Percentiles rank a stretch among this genome's conserved stretches.
phyloP scores from a whole-genome alignment of 169 alveolate genomes.

The Nephromyces sp. region DNA sequence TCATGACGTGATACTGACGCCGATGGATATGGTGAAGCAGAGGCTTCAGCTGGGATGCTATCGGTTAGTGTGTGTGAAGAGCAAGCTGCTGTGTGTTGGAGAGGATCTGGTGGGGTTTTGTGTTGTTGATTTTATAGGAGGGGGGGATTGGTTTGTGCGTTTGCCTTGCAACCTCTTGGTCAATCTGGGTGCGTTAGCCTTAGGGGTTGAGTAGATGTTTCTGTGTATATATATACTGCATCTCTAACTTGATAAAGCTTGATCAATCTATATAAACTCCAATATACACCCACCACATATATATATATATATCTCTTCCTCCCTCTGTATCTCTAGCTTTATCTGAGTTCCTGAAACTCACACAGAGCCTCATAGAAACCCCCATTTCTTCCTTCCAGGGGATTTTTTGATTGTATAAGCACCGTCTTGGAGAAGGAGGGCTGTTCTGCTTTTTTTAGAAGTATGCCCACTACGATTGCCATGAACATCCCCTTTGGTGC shows the following conservation, averaged over 20 bases:
- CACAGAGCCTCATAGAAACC: too few relatives aligned
- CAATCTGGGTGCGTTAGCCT: too few relatives aligned
- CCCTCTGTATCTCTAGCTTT: not conserved
- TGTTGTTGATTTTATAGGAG: not conserved
- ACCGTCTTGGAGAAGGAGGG: constrained; percentile 76
- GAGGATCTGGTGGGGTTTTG: not conserved
- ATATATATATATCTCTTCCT: too few relatives aligned
- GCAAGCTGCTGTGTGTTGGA: not conserved
- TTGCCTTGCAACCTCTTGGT: not conserved
- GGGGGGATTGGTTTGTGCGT: not conserved
- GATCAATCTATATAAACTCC: too few relatives aligned
- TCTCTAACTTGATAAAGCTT: too few relatives aligned
- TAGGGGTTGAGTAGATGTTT: too few relatives aligned
- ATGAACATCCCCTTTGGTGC: constrained; percentile 91
- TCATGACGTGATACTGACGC: constrained; percentile 91
- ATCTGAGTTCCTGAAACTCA: not conserved
- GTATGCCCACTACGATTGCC: constrained; percentile 83
- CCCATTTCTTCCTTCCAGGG: constrained; percentile 1
- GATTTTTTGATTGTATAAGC: constrained; percentile 43
- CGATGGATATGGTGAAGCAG: constrained; percentile 91
- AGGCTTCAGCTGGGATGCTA: constrained; percentile 80
- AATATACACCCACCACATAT: too few relatives aligned
- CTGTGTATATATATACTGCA: too few relatives aligned
- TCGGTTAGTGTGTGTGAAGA: constrained; percentile 1
- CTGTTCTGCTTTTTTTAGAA: constrained; percentile 68